These are phyloP conservation scores for Alternaria gaisen DNA, from an alignment of 2,329 filamentous ascomycete species.

Conservation along the genomic window DNA sequence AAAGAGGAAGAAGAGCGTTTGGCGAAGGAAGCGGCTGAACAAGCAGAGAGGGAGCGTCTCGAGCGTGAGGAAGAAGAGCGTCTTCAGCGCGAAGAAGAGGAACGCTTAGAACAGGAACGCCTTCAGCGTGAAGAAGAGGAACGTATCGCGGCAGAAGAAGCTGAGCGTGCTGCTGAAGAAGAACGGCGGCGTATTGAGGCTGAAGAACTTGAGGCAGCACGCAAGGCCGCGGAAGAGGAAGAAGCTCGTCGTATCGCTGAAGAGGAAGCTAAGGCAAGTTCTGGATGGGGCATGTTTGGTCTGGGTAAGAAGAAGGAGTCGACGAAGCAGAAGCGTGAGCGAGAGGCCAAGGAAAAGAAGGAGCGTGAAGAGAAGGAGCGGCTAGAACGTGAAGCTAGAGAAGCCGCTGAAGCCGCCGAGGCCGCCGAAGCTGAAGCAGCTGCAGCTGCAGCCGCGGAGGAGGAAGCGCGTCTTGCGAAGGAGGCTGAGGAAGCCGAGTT, in stretches of 20 bases:
- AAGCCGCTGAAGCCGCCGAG: conserved; percentile 28
- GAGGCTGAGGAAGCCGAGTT: conserved; percentile 43
- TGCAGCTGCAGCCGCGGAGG: conserved; percentile 41
- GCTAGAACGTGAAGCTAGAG: conserved; percentile 36
- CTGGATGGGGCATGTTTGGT: conserved; percentile 30
- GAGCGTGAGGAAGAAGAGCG: conserved; percentile 40
- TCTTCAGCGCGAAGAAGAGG: conserved; percentile 50
- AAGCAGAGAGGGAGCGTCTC: conserved; percentile 36
- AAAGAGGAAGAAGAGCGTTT: conserved; percentile 44
- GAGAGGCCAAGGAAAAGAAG: conserved; percentile 40
- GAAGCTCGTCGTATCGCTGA: conserved; percentile 30
- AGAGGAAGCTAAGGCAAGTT: conserved; percentile 36
- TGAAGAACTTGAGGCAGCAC: conserved; percentile 27
- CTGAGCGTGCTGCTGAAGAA: conserved; percentile 42
- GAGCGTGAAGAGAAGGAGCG: conserved; percentile 42
- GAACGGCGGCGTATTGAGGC: conserved; percentile 29
- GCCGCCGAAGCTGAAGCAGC: conserved; percentile 44
- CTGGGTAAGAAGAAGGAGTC: conserved; percentile 48
- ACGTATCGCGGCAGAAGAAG: conserved; percentile 50
- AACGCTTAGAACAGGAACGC: conserved; percentile 32
- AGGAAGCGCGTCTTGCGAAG: conserved; percentile 45
- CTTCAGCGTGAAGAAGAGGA: conserved; percentile 44
- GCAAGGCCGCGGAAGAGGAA: conserved; percentile 15
- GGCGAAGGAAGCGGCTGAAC: conserved; percentile 17
- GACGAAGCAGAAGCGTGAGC: conserved; percentile 40